Base-by-base conservation (phyloP, 495 filamentous ascomycete genomes). In the Trichoderma erinaceum region DNA sequence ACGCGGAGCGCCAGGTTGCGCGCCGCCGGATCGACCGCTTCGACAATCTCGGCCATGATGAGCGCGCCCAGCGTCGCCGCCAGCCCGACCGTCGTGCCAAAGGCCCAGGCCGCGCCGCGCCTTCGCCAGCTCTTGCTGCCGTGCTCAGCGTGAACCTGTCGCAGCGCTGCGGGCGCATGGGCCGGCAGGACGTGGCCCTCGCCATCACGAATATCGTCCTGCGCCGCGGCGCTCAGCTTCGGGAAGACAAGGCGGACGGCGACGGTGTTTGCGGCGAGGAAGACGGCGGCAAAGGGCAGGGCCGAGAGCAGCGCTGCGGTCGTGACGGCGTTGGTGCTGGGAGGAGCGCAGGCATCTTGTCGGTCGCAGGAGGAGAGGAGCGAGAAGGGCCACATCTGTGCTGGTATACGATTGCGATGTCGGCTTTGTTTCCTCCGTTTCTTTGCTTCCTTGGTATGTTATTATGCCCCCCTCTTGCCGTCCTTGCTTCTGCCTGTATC, bases 11-110 rank as follows among this genome's bases (percentile, higher is more conserved):
- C 89, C 23, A 86, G 70, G 6, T 78, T 79, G 27, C 91, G 81
- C 32, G 88, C 89, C 25, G 79, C 76, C 27, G 85, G 80, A 69
- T 88, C 82, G 43, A 92, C 78, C 8, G 86, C 81, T 69, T 89
- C 89, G n/a, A 87, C 86, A 64, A 95, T 89, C 75, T 95, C 91
- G 69, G 89, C 90, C 16, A 93, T 77, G 25, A 95, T 87, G 63
- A 93, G 73, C 75, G 92, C 89, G 16, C 84, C 89, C 16, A 95
- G 80, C 16, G 93, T 90, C 18, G 87, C 82, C 0, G 90, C 85
- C 41, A 93, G 82, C 25, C 87, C 91, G 52, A 93, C 81, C 1
- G 89, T 93, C 0, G 83, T 83, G 27, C 88, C 86, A 73, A 93
- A 93, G 29, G 88, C 86, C 29, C 82, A 72, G 6, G 84, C 85